Evolutionary conservation across 2,329 filamentous ascomycete genomes (phyloP), one percentile per base, ranked within the genome.

Genomic region (Xylariaceae sp.): DNA sequence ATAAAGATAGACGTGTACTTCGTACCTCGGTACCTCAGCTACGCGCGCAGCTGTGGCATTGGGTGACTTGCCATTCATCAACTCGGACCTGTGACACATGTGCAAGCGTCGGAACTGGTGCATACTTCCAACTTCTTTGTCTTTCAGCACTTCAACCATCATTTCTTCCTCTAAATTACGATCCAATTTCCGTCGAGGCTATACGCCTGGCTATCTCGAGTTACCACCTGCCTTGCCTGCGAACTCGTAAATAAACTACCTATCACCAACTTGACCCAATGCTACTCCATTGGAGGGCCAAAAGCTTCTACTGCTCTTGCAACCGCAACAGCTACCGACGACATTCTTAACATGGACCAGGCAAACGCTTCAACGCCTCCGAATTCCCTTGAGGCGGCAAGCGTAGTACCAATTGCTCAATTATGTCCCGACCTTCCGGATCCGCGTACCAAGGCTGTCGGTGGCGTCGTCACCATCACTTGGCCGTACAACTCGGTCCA

Each of bases 401-500:
- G 67, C 15, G 67, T 71, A 21, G 80, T 78, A 9, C 73, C 81
- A 16, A 85, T 86, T 61, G 75, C 83, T 7, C 72, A 80, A 56
- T 74, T 86, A 32, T 68, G 62, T 32, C 80, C 82, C 5, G 71
- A 75, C 8, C 63, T 83, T 5, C 52, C 70, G 13, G 67, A 76
- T 12, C 67, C 70, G 21, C 53, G 65, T 2, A 68, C 71, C 5
- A 73, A 73, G 56, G 72, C 75, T 12, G 71, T 96, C 30, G 79
- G 82, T 54, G 91, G 88, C 37, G 77, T 88, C 15, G 83, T 96
- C 19, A 92, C 90, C 8, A 83, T 97, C 34, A 85, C 89, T 54
- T 97, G 92, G 92, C 92, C 92, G 0, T 96, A 89, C 71, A 96
- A 88, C 60, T 87, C 87, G 19, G 83, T 89, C 22, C 87, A 81